Evolutionary conservation across 2,329 filamentous ascomycete genomes (phyloP).

Genomic region (Talaromyces albobiverticillius): DNA sequence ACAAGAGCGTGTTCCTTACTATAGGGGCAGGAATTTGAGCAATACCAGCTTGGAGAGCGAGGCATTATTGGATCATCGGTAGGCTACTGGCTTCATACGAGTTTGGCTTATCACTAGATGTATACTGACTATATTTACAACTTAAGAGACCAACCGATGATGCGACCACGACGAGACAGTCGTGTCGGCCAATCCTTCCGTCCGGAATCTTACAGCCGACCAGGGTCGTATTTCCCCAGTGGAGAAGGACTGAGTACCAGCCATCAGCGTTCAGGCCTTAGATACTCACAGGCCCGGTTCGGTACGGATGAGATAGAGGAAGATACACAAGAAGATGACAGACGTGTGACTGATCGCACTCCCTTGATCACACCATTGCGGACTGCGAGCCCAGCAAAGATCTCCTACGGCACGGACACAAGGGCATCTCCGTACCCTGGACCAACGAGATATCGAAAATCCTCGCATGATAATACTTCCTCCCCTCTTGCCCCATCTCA

Average conservation of each 20-base stretch:
- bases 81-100: slow-evolving; percentile 21
- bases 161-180: slow-evolving; percentile 63
- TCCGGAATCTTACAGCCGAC: slow-evolving; percentile 21
- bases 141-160: slow-evolving; percentile 49
- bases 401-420: slow-evolving; percentile 33
- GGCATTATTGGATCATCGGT: slow-evolving; percentile 82
- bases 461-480: slow-evolving; percentile 27
- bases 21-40: slow-evolving; percentile 64
- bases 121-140: neutral
- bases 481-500: slow-evolving; percentile 24
- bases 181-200: slow-evolving; percentile 39
- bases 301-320: slow-evolving; percentile 15
- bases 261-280: slow-evolving; percentile 10
- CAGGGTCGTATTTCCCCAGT: slow-evolving; percentile 12
- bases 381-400: slow-evolving; percentile 30
- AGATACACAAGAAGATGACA: slow-evolving; percentile 28
- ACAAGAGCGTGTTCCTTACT: slow-evolving; percentile 49
- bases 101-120: neutral
- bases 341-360: slow-evolving; percentile 50
- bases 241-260: slow-evolving; percentile 8
- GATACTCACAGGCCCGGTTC: slow-evolving; percentile 2
- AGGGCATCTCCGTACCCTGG: slow-evolving; percentile 24
- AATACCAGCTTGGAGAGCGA: slow-evolving; percentile 87
- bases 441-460: slow-evolving; percentile 21
- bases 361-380: slow-evolving; percentile 47